These are phyloP conservation scores for Paramecium pentaurelia DNA, from an alignment of 73 alveolate species.

Conservation along the genomic window DNA sequence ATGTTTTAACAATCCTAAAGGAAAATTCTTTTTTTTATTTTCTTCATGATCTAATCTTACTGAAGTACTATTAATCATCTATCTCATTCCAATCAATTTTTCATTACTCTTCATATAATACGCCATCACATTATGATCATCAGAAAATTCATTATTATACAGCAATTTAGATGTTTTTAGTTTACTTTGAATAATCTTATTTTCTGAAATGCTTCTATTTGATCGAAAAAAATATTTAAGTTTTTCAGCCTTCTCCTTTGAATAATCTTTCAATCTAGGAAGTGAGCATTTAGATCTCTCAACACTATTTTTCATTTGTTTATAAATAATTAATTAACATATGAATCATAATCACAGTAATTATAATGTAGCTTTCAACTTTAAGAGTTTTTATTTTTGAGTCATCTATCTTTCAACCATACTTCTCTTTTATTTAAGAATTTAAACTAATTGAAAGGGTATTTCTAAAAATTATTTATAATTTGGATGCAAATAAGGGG, in stretches of 20 bases:
- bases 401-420: not conserved
- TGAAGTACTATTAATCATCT: not conserved
- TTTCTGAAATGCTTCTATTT: not conserved
- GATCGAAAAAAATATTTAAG: slow-evolving; percentile 10
- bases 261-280: slow-evolving; percentile 1
- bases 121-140: not conserved
- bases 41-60: not conserved
- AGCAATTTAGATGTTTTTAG: not conserved
- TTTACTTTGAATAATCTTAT: not conserved
- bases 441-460: not conserved
- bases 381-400: not conserved
- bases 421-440: not conserved
- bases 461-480: not conserved
- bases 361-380: not conserved
- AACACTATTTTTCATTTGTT: not conserved
- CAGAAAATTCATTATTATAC: not conserved
- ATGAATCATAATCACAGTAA: not conserved
- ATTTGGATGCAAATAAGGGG: slow-evolving; percentile 3
- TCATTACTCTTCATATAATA: not conserved
- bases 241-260: slow-evolving; percentile 8
- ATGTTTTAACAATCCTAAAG: not conserved
- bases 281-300: not conserved
- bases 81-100: not conserved
- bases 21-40: not conserved
- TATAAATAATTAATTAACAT: not conserved